Conservation (phyloP, 2,329 filamentous ascomycete species). For the Claviceps sp. region DNA sequence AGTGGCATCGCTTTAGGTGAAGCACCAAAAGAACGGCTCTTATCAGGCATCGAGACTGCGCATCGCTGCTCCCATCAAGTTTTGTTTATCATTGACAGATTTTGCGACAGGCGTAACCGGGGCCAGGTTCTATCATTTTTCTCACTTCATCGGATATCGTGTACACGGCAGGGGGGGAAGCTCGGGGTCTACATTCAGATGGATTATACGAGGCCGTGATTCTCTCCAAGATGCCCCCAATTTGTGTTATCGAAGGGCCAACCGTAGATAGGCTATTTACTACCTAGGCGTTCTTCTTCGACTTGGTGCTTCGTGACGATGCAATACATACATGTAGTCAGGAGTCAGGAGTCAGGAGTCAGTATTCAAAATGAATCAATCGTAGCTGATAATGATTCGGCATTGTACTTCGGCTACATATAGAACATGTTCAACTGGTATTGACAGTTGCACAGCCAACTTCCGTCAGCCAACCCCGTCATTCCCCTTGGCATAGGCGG, state of each 20-base stretch:
- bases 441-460: too few species aligned
- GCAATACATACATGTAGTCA: too few species aligned
- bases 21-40: background rate
- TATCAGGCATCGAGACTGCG: background rate
- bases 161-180: background rate
- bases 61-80: constrained; percentile 8
- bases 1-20: constrained; percentile 10
- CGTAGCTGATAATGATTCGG: too few species aligned
- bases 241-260: background rate
- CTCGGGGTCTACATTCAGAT: background rate
- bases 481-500: too few species aligned
- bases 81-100: constrained; percentile 7
- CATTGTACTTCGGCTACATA: too few species aligned
- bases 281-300: too few species aligned
- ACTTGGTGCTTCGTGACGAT: too few species aligned
- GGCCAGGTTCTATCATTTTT: constrained; percentile 1
- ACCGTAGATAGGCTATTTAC: too few species aligned
- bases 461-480: too few species aligned
- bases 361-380: too few species aligned
- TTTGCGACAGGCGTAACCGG: constrained; percentile 5
- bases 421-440: too few species aligned
- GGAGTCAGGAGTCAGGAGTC: too few species aligned
- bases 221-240: background rate
- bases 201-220: background rate
- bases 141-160: constrained; percentile 1